Evolutionary conservation across 768 basidiomycete genomes (phyloP), one percentile per base, ranked within the genome.

Genomic region (Podaxis pistillaris): DNA sequence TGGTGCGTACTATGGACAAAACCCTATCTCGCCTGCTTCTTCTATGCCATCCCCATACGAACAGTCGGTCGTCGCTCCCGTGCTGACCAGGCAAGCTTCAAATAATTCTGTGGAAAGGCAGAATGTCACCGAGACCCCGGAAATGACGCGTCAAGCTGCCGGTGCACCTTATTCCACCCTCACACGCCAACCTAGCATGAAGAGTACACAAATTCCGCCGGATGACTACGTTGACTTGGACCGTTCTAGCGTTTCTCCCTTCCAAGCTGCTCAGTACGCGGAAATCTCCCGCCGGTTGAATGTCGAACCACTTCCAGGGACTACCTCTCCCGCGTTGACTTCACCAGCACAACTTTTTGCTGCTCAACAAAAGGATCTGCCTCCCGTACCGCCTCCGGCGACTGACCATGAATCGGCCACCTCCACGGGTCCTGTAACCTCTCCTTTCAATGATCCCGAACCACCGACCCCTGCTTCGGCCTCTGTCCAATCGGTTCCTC

Each of bases 221-320:
- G 68, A 76, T 11, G 82, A 86, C 63, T 90, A 91, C 60, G 78
- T 86, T 40, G 86, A 91, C 67, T 77, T 92, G 46, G 77, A 74
- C 69, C 81, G 90, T 49, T 85, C 86, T 17, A 90, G 89, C 67
- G 83, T 90, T 2, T 86, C 89, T 2, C 89, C 90, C 0, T 89
- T 81, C 80, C 90, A 92, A 69, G 90, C 87, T 44, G 81, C 79
- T 0, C 91, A 92, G 70, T 91, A 91, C 68, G 83, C 79, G 19
- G 89, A 88, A 67, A 90, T 91, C 60, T 83, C 87, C 4, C 78
- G 81, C 67, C 82, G 76, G 19, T 71, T 92, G 44, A 81, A 84
- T 62, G 68, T 74, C 4, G 72, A 78, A 15, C 72, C 76, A 9
- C 78, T 80, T 4, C 65, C 59, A 41, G 78, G 75, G 30, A 65